Base-by-base conservation (phyloP, 2,329 filamentous ascomycete genomes). In the Leptosphaerulina australis region DNA sequence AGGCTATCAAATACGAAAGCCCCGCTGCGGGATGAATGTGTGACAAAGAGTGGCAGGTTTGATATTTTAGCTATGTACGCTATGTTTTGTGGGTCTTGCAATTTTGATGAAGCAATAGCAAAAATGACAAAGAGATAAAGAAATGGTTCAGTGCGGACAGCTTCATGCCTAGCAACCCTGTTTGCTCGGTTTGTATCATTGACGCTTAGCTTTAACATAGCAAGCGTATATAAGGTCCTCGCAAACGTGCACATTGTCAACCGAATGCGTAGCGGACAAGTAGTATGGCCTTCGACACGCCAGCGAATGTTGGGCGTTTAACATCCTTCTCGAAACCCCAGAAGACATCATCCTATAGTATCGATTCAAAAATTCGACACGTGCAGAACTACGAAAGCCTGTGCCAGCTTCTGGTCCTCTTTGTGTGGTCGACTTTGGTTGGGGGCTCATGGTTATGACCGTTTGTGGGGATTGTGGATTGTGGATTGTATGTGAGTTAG, bases 41-140 rank as follows among this genome's bases (percentile, higher is more conserved):
- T n/a, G n/a, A 14, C 37, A 47, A 41, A 38, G 30, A 50, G 33
- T 43, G 25, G 5, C 4, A 30, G 34, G 15, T 38, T 38, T 35
- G 20, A 2, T 17, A 25, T 30, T 41, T 25, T 14, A 21, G 20
- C 30, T 37, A 46, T 21, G 2, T 31, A 10, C 15, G 15, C 24
- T 30, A 15, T 20, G 8, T 15, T 28, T 15, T 14, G 8, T 28
- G 22, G 8, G 24, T 34, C 34, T 14, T 39, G 34, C 47, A 44
- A 50, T 39, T 21, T 40, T 5, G 10, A 5, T 30, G 18, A 11
- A 25, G 38, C 12, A 29, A 39, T 29, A 24, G 22, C 28, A 34
- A 30, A 28, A 31, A 40, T 18, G 5, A 35, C 1, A 25, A 29
- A 22, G 25, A 35, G 15, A 12, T n/a, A 40, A 38, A 11, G 28